A percentile compares a stretch with the other conserved stretches of the same genome.
Evolutionary conservation across 2,329 filamentous ascomycete species (phyloP).

Genomic region (Tolypocladium inflatum): DNA sequence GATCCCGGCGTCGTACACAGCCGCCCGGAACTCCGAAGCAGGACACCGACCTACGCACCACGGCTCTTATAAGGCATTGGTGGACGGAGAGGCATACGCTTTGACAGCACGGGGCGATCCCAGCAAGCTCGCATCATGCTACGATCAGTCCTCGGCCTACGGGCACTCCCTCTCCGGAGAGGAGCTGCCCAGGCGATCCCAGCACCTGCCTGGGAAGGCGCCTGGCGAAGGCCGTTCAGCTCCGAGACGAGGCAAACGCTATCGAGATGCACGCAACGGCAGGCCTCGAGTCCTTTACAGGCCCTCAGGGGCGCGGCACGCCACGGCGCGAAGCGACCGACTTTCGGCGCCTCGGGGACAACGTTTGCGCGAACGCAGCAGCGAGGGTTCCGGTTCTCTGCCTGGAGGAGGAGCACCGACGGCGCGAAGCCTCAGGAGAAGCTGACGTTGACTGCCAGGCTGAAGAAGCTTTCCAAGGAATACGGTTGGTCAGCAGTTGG

Average conservation of each 20-base stretch:
- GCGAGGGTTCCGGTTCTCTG: slow-evolving; percentile 22
- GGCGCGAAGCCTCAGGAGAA: slow-evolving; percentile 13
- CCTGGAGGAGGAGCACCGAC: slow-evolving; percentile 19
- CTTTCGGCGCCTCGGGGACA: slow-evolving; percentile 6
- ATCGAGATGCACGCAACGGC: neutral
- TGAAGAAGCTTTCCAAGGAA: slow-evolving; percentile 79
- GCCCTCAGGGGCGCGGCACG: neutral
- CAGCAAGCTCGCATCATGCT: slow-evolving; percentile 11
- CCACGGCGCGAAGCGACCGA: slow-evolving; percentile 3
- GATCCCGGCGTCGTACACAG: neutral
- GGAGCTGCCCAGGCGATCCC: slow-evolving; percentile 9
- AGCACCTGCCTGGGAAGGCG: slow-evolving; percentile 14
- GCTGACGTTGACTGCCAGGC: slow-evolving; percentile 54
- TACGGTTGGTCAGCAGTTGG: slow-evolving; percentile 91
- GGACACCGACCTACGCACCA: neutral
- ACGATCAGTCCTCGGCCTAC: slow-evolving; percentile 14
- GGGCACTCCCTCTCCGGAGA: slow-evolving; percentile 10
- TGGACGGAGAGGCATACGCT: neutral
- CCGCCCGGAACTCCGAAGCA: neutral
- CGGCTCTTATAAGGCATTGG: neutral
- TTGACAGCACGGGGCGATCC: neutral
- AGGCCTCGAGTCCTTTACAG: neutral
- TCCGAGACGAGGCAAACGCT: slow-evolving; percentile 12
- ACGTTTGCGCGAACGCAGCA: slow-evolving; percentile 12
- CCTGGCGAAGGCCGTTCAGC: slow-evolving; percentile 17